Percentiles rank a stretch among this genome's conserved stretches.
These are phyloP conservation scores for Fomitopsis pinicola DNA, from an alignment of 1,284 basidiomycete species.

Conservation along the genomic window DNA sequence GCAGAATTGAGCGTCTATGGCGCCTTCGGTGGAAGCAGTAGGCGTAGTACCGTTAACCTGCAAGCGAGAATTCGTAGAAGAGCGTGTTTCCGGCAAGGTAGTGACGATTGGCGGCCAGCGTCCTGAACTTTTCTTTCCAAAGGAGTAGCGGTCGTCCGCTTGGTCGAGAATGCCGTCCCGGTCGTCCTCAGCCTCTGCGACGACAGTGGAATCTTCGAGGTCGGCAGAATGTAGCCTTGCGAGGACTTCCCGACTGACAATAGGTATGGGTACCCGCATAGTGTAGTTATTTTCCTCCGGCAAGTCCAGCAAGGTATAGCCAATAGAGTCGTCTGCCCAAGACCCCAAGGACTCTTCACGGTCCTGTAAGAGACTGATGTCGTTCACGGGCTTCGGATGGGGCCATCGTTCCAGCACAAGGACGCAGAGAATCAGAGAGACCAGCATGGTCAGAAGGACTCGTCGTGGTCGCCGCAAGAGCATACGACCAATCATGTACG, in stretches of 20 bases:
- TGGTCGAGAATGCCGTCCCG: background rate
- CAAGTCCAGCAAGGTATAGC: background rate
- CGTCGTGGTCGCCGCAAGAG: background rate
- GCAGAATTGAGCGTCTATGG: conserved; percentile 22
- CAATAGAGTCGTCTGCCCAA: background rate
- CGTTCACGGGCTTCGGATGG: background rate
- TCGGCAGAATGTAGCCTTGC: background rate
- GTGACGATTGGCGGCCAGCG: conserved; percentile 30
- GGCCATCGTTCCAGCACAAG: background rate
- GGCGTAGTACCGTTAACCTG: background rate
- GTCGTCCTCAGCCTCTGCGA: background rate
- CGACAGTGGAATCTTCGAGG: background rate
- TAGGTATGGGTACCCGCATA: background rate
- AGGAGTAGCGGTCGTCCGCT: background rate
- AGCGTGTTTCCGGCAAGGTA: conserved; percentile 25
- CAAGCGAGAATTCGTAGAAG: background rate
- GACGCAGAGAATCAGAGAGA: background rate
- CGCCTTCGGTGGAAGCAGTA: conserved; percentile 6
- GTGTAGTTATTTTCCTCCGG: background rate
- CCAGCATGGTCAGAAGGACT: background rate
- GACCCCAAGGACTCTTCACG: no score
- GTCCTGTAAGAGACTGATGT: no score
- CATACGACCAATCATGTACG: background rate
- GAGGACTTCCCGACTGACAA: background rate
- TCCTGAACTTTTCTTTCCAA: background rate